Percentiles rank a stretch among this genome's conserved stretches.
phyloP scores from a whole-genome alignment of 192 early-diverging fungal species.

The Linnemannia elongata region DNA sequence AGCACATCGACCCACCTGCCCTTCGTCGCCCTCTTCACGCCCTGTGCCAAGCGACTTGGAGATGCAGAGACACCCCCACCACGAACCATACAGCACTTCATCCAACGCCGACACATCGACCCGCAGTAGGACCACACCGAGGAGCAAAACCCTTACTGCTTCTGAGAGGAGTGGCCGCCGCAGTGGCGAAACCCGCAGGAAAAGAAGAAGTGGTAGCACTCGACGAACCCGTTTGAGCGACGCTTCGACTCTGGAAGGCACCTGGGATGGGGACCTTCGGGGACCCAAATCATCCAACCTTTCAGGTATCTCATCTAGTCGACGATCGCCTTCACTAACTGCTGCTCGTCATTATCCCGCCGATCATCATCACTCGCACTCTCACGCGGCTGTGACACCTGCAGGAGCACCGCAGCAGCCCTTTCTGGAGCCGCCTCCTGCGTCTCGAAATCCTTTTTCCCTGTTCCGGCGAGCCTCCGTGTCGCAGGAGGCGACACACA shows the following conservation, averaged over 20 bases:
- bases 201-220: not conserved
- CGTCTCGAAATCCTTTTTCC: conserved; percentile 19
- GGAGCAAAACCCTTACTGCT: not conserved
- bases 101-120: not conserved
- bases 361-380: not conserved
- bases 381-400: not conserved
- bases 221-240: not conserved
- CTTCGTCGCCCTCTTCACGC: conserved; percentile 5
- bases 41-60: conserved; percentile 31
- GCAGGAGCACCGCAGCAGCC: not conserved
- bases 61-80: conserved; percentile 8
- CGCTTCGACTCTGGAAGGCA: not conserved
- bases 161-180: not conserved
- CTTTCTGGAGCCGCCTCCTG: not conserved
- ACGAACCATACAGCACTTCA: not conserved
- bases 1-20: not conserved
- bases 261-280: conserved; percentile 1
- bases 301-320: not conserved
- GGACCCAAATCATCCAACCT: not conserved
- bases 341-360: not conserved
- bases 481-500: not conserved
- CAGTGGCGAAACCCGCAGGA: conserved; percentile 1
- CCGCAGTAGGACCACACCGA: not conserved
- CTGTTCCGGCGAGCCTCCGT: conserved; percentile 11
- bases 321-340: not conserved